These are phyloP conservation scores for Dissophora globulifera DNA, from an alignment of 192 early-diverging fungal species.

Conservation along the genomic window DNA sequence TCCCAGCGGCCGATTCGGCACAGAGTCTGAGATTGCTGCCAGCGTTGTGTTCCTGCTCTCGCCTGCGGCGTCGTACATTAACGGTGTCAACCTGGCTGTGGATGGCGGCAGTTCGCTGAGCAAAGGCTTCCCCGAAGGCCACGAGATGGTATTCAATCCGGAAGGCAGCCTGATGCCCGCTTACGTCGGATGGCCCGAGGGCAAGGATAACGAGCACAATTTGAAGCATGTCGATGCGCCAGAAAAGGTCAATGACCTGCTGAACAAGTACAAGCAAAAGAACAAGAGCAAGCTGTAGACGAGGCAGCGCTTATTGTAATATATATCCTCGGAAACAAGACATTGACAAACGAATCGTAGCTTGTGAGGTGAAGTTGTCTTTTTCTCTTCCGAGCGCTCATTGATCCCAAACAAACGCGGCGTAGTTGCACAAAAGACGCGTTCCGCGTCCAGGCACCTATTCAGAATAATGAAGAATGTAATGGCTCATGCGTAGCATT, in stretches of 20 bases:
- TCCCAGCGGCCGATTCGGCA: conserved; percentile 60
- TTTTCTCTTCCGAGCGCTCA: too few species aligned
- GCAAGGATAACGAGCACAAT: conserved; percentile 47
- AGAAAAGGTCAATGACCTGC: conserved; percentile 32
- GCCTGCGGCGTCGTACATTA: conserved; percentile 60
- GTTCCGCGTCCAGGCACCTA: too few species aligned
- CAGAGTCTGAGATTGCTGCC: conserved; percentile 63
- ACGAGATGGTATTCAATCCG: conserved; percentile 45
- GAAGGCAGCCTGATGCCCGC: conserved; percentile 50
- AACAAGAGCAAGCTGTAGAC: conserved; percentile 42
- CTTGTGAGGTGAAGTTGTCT: too few species aligned
- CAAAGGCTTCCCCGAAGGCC: conserved; percentile 51
- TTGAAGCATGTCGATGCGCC: conserved; percentile 52
- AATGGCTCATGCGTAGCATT: too few species aligned
- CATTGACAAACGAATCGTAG: too few species aligned
- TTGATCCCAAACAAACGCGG: too few species aligned
- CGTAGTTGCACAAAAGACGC: too few species aligned
- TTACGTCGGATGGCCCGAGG: conserved; percentile 52
- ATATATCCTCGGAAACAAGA: too few species aligned
- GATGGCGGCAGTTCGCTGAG: conserved; percentile 51
- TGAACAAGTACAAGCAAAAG: conserved; percentile 51
- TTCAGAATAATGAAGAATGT: too few species aligned
- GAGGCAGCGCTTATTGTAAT: too few species aligned
- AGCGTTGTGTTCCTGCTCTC: conserved; percentile 62
- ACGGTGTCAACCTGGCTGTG: conserved; percentile 52